Percentiles rank a stretch among this genome's conserved stretches.
phyloP scores from a whole-genome alignment of 1,139 yeast genomes.

The Arxiozyma heterogenica region DNA sequence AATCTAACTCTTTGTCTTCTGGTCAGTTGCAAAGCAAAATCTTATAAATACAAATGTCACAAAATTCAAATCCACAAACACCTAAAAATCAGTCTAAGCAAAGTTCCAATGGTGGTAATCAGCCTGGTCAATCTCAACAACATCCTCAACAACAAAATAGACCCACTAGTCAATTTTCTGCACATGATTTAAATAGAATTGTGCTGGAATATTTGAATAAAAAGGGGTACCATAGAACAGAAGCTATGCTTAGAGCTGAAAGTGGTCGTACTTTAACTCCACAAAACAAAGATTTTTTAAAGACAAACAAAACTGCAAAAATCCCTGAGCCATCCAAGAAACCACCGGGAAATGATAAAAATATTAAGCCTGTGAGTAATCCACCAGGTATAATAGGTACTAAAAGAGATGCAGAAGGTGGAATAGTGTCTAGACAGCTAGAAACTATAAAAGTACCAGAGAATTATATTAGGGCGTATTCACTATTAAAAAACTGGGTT shows the following conservation, averaged over 20 bases:
- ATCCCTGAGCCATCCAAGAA: slow-evolving; percentile 30
- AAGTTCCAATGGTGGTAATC: background rate
- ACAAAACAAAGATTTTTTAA: slow-evolving; percentile 35
- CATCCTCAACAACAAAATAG: slow-evolving; percentile 2
- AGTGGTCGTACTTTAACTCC: slow-evolving; percentile 64
- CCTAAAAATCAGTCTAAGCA: background rate
- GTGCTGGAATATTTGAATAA: slow-evolving; percentile 87
- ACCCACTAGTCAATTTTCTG: slow-evolving; percentile 36
- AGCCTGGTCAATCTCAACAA: slow-evolving; percentile 1
- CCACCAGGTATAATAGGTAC: slow-evolving; percentile 23
- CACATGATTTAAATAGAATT: slow-evolving; percentile 78
- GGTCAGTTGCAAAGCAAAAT: no score
- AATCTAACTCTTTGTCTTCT: no score
- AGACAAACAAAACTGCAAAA: slow-evolving; percentile 21
- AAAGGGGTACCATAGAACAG: slow-evolving; percentile 90
- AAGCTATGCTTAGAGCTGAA: slow-evolving; percentile 86
- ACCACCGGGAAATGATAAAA: slow-evolving; percentile 28
- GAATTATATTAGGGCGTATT: slow-evolving; percentile 67
- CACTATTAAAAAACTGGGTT: slow-evolving; percentile 77
- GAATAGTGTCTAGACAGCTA: slow-evolving; percentile 21
- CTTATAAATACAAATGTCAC: slow-evolving; percentile 1
- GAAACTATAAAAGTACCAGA: slow-evolving; percentile 47
- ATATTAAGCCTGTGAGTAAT: slow-evolving; percentile 34
- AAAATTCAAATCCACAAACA: slow-evolving; percentile 3
- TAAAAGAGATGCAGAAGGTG: slow-evolving; percentile 35